phyloP scores from a whole-genome alignment of 2,329 filamentous ascomycete species.

The Periconia digitata region DNA sequence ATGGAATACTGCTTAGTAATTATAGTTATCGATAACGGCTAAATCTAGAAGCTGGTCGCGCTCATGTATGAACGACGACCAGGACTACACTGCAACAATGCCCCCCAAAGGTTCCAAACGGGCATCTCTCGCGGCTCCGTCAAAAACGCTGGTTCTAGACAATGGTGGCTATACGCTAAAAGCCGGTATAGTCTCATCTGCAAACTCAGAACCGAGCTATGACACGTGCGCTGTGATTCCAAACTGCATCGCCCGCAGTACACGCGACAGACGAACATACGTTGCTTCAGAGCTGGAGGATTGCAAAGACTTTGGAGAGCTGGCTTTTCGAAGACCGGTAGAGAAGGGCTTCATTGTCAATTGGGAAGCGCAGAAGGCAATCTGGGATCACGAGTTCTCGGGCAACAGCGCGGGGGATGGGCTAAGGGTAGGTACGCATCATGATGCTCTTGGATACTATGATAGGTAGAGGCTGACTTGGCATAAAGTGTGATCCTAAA shows the following conservation, averaged over 20 bases:
- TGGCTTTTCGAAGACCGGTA: conserved; percentile 82
- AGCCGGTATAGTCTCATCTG: conserved; percentile 66
- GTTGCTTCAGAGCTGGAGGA: conserved; percentile 75
- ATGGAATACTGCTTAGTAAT: background rate
- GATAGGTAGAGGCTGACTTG: conserved; percentile 13
- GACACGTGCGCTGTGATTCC: conserved; percentile 69
- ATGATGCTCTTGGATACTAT: background rate
- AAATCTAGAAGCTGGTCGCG: background rate
- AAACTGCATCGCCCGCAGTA: conserved; percentile 81
- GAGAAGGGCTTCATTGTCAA: conserved; percentile 95
- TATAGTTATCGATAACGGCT: background rate
- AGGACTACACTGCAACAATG: conserved; percentile 17
- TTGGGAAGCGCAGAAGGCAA: conserved; percentile 93
- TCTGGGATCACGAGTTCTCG: conserved; percentile 91
- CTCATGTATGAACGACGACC: background rate
- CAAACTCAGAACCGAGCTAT: conserved; percentile 33
- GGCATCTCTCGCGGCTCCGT: conserved; percentile 17
- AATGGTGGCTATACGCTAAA: conserved; percentile 93
- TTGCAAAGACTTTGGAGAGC: conserved; percentile 87
- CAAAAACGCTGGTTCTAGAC: conserved; percentile 78
- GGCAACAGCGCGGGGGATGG: conserved; percentile 69
- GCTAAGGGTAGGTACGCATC: conserved; percentile 48
- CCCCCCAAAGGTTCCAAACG: conserved; percentile 37
- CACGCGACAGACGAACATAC: conserved; percentile 76
- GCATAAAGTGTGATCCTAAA: conserved; percentile 65